Conservation (phyloP, 73 alveolate species). For the Paramecium octaurelia region DNA sequence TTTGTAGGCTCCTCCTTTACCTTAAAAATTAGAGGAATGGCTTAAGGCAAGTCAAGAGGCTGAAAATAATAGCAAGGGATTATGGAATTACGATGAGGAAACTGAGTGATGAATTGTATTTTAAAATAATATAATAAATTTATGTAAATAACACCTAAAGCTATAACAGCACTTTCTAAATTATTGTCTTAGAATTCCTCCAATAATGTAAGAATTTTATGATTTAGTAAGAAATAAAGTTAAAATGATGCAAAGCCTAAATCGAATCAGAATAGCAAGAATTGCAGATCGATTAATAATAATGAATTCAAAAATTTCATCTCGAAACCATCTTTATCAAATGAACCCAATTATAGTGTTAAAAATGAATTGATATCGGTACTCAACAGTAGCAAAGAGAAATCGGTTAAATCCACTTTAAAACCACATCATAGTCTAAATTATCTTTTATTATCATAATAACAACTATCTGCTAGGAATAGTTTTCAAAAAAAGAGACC, state of each 20-base stretch:
- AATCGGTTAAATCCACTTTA: not conserved
- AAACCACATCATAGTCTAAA: not conserved
- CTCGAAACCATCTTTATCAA: not conserved
- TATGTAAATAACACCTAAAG: slow-evolving; percentile 43
- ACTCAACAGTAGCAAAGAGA: not conserved
- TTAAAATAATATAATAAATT: not conserved
- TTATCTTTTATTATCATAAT: not conserved
- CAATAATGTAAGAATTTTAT: not conserved
- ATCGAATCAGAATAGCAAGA: not conserved
- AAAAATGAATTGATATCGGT: slow-evolving; percentile 7
- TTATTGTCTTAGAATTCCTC: slow-evolving; percentile 17
- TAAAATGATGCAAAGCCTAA: not conserved
- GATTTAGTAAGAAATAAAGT: not conserved
- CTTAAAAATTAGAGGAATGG: slow-evolving; percentile 74
- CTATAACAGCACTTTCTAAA: slow-evolving; percentile 38
- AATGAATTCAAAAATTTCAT: slow-evolving; percentile 7
- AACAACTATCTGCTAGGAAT: not conserved
- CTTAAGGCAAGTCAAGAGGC: slow-evolving; percentile 69
- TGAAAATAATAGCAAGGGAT: slow-evolving; percentile 59
- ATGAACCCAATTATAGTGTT: slow-evolving; percentile 5
- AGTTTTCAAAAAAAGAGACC: slow-evolving; percentile 36
- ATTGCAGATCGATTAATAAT: not conserved
- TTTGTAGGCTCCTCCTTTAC: slow-evolving; percentile 54
- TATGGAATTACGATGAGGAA: slow-evolving; percentile 79
- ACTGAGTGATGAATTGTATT: not conserved